Base-by-base conservation (phyloP, 2,329 filamentous ascomycete species). In the Claviceps cyperi region DNA sequence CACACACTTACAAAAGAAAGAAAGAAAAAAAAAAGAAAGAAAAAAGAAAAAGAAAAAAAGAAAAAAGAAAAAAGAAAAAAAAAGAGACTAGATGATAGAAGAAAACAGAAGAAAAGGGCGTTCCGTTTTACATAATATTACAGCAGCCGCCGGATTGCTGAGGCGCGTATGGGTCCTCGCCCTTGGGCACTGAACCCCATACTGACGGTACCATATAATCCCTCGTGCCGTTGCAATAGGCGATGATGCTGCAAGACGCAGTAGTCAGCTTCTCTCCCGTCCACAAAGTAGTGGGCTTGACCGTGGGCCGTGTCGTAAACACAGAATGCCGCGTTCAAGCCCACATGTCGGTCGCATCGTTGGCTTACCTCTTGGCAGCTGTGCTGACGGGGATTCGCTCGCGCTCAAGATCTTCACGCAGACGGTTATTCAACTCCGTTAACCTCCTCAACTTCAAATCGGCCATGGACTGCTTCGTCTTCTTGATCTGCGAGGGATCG, bases 391-490 rank as follows among this genome's bases (percentile, higher is more conserved):
- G 92, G 64, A 97, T 95, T 61, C 92, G 80, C 66, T 94, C 89
- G 66, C 92, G 81, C 62, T 97, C 92, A 56, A 98, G 76, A 67
- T 98, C 92, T 71, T 98, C 92, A 62, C 90, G 86, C 67, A 98
- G 74, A 60, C 92, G 84, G 69, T 88, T 88, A 77, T 97, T 98
- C 62, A 98, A 80, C 74, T 98, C 92, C 54, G 90, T 97, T 69
- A 98, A 77, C 57, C 92, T 85, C 63, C 92, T 84, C 62, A 97
- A 81, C 78, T 98, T 98, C 57, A 98, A 80, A 68, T 98, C 92
- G 60, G 91, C 91, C 87, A 98, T 97, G 66, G 88, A 95, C 74
- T 97, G 92, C 77, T 96, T 96, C 75, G 94, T 97, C 75, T 90
- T 94, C 77, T 79, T 81, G 60, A 81, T 78, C 66, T 83, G 78